Evolutionary conservation across 139 green algal genomes (phyloP), one percentile per base, ranked within the genome.

Genomic region (Diplosphaera chodatii): DNA sequence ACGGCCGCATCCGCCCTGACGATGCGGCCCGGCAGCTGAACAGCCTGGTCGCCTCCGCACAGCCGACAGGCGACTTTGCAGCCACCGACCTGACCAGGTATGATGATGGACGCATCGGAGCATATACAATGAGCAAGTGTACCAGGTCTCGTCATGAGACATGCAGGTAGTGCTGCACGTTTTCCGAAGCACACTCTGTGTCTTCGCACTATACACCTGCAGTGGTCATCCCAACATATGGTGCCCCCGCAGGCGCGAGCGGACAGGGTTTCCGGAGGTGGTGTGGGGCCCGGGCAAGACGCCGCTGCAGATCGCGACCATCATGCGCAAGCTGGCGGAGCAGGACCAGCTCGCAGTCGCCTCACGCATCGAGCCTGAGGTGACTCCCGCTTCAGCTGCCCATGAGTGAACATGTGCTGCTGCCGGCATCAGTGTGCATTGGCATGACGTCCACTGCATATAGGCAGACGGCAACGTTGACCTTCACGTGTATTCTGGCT

Each of bases 251-350:
- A 59, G 48, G 48, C 22, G 48, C 10, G 48, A 66, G 48, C 56
- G 77, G 20, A 82, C 84, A 0, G 80, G 83, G 16, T 87, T 87
- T 59, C 84, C 84, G 18, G 84, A 89, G 41, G 85, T 91, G 23
- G 80, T 90, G 32, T 88, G 78, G 78, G 85, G 84, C 15, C 71
- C 77, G 40, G 78, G 76, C 68, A 90, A 90, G 74, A 80, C 73
- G 30, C 56, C 80, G n/a, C 33, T 76, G 55, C 85, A 90, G 69
- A 84, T 91, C 15, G 77, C 69, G 27, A 56, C 63, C 34, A 85
- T 79, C 55, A 77, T 88, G 72, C 33, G 74, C 20, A 63, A 69
- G 34, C 74, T 91, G 23, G 79, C 79, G 1, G 67, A 73, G 30
- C 76, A 74, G 34, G 82, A 91, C 72, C 67, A 78, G 15, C 76